phyloP scores from a whole-genome alignment of 805 yeast species.

The Nakazawaea laoshanensis region DNA sequence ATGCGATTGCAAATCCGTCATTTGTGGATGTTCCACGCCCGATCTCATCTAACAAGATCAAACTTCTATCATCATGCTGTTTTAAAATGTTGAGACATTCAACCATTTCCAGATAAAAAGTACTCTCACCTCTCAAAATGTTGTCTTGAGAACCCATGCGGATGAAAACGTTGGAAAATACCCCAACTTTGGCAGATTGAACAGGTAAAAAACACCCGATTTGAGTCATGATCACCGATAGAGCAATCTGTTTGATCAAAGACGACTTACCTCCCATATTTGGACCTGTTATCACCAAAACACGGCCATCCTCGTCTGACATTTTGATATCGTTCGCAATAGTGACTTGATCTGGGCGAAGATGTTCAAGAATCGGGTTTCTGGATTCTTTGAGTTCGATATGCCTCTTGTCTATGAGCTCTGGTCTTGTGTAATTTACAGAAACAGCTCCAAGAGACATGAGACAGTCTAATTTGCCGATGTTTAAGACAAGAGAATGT shows the following conservation, averaged over 20 bases:
- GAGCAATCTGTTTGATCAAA: conserved; percentile 65
- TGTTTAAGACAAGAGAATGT: conserved; percentile 31
- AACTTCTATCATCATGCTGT: conserved; percentile 40
- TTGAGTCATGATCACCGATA: conserved; percentile 66
- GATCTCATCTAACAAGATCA: conserved; percentile 65
- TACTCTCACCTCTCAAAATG: conserved; percentile 65
- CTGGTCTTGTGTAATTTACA: conserved; percentile 40
- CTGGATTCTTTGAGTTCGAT: conserved; percentile 49
- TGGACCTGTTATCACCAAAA: conserved; percentile 72
- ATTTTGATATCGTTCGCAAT: conserved; percentile 63
- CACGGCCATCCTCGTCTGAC: conserved; percentile 35
- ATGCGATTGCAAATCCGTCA: conserved; percentile 82
- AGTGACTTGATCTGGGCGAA: conserved; percentile 25
- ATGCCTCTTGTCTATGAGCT: conserved; percentile 34
- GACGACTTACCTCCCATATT: conserved; percentile 87
- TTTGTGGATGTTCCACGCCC: conserved; percentile 64
- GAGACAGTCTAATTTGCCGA: conserved; percentile 60
- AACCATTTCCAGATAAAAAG: conserved; percentile 71
- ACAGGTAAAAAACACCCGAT: conserved; percentile 76
- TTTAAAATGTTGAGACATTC: conserved; percentile 55
- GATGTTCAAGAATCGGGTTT: conserved; percentile 21
- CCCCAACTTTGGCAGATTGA: conserved; percentile 45
- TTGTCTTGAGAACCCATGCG: conserved; percentile 84
- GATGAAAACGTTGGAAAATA: conserved; percentile 45
- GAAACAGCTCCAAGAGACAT: conserved; percentile 59